A percentile compares a stretch with the other conserved stretches of the same genome.
Evolutionary conservation across 2,329 filamentous ascomycete genomes (phyloP).

Genomic region (Neurospora sp.): DNA sequence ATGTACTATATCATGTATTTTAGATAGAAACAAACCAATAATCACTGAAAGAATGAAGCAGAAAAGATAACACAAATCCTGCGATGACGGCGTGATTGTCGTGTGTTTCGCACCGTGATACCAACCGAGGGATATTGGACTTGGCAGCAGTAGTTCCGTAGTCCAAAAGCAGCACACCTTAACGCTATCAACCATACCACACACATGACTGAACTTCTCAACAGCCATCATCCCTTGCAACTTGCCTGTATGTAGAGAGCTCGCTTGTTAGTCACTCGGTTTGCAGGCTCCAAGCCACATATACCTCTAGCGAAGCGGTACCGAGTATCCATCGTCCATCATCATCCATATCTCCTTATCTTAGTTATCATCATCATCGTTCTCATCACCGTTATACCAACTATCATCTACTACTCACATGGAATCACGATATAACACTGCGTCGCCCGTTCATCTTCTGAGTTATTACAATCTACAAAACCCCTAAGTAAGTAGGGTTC

Average conservation of each 20-base stretch:
- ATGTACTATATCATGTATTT: background rate
- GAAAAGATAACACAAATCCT: background rate
- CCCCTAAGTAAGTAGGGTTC: no score
- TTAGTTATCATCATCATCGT: no score
- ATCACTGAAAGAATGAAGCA: background rate
- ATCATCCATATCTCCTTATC: no score
- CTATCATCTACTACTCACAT: no score
- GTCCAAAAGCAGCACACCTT: background rate
- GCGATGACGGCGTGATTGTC: background rate
- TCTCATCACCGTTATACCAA: no score
- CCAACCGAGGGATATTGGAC: background rate
- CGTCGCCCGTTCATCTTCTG: no score
- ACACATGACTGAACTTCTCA: background rate
- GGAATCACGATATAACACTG: no score
- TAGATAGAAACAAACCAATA: background rate
- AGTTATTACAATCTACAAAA: no score
- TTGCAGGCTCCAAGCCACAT: background rate
- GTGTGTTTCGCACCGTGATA: background rate
- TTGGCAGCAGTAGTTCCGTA: background rate
- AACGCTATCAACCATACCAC: background rate
- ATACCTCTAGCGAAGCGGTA: no score
- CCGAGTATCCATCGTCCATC: no score
- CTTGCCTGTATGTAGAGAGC: background rate
- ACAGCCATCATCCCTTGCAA: background rate
- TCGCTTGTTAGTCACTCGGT: background rate